Evolutionary conservation across 2,329 filamentous ascomycete species (phyloP).

Genomic region (Nigrospora oryzae): DNA sequence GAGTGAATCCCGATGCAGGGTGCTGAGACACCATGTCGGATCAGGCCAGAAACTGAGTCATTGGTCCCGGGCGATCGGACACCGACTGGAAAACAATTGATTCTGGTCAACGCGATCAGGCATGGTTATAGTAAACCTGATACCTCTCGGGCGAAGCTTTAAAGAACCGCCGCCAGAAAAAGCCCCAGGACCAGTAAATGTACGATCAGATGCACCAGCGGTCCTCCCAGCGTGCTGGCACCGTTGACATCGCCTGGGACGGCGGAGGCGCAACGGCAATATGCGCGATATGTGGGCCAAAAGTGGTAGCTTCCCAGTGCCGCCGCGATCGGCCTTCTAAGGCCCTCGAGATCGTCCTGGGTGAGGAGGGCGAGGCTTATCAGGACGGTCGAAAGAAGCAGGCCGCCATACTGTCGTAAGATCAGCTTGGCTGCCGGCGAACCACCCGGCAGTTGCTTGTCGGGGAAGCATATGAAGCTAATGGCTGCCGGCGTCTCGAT

Average conservation of each 20-base stretch:
- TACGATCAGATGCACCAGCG: constrained; percentile 32
- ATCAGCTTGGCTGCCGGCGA: constrained; percentile 30
- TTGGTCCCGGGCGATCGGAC: too few relatives aligned
- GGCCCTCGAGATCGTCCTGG: constrained; percentile 20
- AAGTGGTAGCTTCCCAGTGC: constrained; percentile 39
- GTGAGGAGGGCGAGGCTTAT: constrained; percentile 27
- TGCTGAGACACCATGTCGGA: too few relatives aligned
- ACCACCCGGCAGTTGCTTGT: constrained; percentile 32
- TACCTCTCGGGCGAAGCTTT: too few relatives aligned
- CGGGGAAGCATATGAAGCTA: constrained; percentile 34
- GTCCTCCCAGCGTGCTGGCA: constrained; percentile 31
- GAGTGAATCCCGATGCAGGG: too few relatives aligned
- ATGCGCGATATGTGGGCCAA: constrained; percentile 37
- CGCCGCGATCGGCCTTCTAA: constrained; percentile 23
- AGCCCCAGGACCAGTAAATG: constrained; percentile 28
- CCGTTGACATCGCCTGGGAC: constrained; percentile 7
- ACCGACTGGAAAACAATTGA: too few relatives aligned
- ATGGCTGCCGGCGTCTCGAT: constrained; percentile 33
- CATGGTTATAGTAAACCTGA: too few relatives aligned
- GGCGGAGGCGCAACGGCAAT: constrained; percentile 19
- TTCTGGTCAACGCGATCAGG: too few relatives aligned
- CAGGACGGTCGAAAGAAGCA: constrained; percentile 35
- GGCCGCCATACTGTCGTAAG: constrained; percentile 37
- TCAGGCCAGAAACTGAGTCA: too few relatives aligned
- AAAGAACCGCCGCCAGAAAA: constrained; percentile 17